Conservation (phyloP, 352 stramenopile species). For the Phytophthora niederhauseri region DNA sequence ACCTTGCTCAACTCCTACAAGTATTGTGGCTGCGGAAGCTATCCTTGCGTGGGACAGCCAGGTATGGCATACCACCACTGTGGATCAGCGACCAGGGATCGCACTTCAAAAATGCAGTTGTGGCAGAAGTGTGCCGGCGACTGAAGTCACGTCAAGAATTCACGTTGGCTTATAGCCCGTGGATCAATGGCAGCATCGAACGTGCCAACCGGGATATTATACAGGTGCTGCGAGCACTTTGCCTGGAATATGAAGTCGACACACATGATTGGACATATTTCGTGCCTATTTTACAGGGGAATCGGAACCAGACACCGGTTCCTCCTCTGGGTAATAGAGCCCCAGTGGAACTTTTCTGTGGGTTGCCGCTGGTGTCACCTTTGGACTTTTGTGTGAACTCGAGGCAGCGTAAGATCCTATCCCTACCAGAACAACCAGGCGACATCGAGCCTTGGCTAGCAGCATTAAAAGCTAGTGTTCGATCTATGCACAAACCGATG, state of each 20-base stretch:
- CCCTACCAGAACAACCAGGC: slow-evolving; percentile 10
- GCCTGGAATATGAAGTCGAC: slow-evolving; percentile 25
- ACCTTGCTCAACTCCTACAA: slow-evolving; percentile 20
- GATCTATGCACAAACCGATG: slow-evolving; percentile 26
- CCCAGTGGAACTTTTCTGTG: slow-evolving; percentile 34
- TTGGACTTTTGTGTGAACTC: slow-evolving; percentile 11
- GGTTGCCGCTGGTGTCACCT: neutral
- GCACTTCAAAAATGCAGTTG: slow-evolving; percentile 42
- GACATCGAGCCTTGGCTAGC: neutral
- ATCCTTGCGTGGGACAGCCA: slow-evolving; percentile 32
- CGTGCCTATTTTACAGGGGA: slow-evolving; percentile 29
- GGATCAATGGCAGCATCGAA: slow-evolving; percentile 42
- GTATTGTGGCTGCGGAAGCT: slow-evolving; percentile 16
- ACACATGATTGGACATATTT: slow-evolving; percentile 25
- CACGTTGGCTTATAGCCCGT: slow-evolving; percentile 31
- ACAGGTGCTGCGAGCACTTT: slow-evolving; percentile 29
- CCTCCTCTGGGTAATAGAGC: slow-evolving; percentile 15
- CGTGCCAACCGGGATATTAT: slow-evolving; percentile 37
- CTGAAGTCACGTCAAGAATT: slow-evolving; percentile 30
- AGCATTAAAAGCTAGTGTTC: neutral
- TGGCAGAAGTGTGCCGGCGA: slow-evolving; percentile 19
- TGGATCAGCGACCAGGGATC: slow-evolving; percentile 33
- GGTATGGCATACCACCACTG: slow-evolving; percentile 26
- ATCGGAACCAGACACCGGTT: slow-evolving; percentile 40
- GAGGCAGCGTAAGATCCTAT: slow-evolving; percentile 1